Percentiles rank a stretch among this genome's conserved stretches.
These are phyloP conservation scores for Populus deltoides DNA, from an alignment of 345 rosid species.

Conservation along the genomic window DNA sequence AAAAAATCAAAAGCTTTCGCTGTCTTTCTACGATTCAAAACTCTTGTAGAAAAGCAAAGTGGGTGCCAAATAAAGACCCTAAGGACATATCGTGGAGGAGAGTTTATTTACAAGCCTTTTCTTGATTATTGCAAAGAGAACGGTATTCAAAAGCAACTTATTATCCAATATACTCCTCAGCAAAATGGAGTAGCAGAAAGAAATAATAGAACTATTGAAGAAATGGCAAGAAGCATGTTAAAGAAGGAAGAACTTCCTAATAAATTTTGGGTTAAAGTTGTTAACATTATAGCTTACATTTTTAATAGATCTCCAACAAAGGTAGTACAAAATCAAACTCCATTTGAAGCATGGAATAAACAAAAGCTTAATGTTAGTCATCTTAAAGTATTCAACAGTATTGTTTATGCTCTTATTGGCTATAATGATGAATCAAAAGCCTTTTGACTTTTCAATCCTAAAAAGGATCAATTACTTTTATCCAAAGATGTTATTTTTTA, in stretches of 20 bases:
- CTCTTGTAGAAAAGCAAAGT: not conserved
- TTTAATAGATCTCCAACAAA: no score
- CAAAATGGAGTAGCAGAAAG: rapidly evolving
- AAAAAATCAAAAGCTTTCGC: no score
- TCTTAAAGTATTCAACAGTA: no score
- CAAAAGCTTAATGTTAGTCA: no score
- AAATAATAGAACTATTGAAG: not conserved
- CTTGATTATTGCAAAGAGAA: not conserved
- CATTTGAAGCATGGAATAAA: no score
- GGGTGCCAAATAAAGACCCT: not conserved
- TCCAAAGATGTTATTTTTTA: not conserved
- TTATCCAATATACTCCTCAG: rapidly evolving
- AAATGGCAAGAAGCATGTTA: no score
- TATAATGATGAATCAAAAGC: not conserved
- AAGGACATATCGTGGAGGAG: not conserved
- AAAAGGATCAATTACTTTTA: no score
- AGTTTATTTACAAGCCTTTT: not conserved
- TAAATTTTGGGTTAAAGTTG: no score
- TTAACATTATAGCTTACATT: no score
- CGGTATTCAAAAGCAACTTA: not conserved
- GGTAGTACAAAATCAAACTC: no score
- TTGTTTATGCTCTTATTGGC: not conserved
- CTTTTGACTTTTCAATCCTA: not conserved
- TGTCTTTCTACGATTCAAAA: not conserved
- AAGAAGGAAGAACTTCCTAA: no score